These are phyloP conservation scores for Hanseniaspora singularis DNA, from an alignment of 805 yeast genomes.

Conservation along the genomic window DNA sequence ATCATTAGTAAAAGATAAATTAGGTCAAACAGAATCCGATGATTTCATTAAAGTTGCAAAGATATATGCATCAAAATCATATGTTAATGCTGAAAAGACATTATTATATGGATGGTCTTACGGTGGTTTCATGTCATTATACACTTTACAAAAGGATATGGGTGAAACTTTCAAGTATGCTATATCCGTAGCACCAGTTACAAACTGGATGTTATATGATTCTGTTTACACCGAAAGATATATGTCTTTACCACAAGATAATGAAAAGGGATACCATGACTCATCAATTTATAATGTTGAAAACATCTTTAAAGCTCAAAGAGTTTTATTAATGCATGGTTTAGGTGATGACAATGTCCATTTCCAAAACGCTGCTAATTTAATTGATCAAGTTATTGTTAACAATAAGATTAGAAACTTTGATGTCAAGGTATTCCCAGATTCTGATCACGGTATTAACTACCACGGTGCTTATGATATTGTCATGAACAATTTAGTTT, in stretches of 20 bases:
- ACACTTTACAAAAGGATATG: slow-evolving; percentile 70
- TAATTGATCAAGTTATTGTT: slow-evolving; percentile 63
- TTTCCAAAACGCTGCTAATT: slow-evolving; percentile 71
- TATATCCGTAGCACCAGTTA: slow-evolving; percentile 94
- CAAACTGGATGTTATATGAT: slow-evolving; percentile 86
- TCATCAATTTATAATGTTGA: slow-evolving; percentile 48
- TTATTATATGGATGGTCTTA: slow-evolving; percentile 99
- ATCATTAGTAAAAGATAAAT: slow-evolving; percentile 62
- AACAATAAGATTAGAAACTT: slow-evolving; percentile 74
- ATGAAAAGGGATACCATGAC: slow-evolving; percentile 47
- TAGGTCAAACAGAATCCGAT: slow-evolving; percentile 70
- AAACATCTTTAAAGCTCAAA: slow-evolving; percentile 41
- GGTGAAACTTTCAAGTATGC: slow-evolving; percentile 74
- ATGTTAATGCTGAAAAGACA: slow-evolving; percentile 54
- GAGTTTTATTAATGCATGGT: slow-evolving; percentile 88
- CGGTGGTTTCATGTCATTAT: slow-evolving; percentile 88
- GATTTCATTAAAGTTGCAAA: slow-evolving; percentile 85
- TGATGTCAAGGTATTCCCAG: slow-evolving; percentile 70
- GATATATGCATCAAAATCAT: slow-evolving; percentile 47
- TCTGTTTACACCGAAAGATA: slow-evolving; percentile 91
- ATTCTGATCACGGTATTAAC: slow-evolving; percentile 60
- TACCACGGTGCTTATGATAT: slow-evolving; percentile 63
- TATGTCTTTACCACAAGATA: slow-evolving; percentile 70
- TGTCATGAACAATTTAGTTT: slow-evolving; percentile 52
- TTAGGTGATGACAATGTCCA: slow-evolving; percentile 97